Evolutionary conservation across 1,284 basidiomycete species (phyloP).

Genomic region (Sanghuangporus weigelae): DNA sequence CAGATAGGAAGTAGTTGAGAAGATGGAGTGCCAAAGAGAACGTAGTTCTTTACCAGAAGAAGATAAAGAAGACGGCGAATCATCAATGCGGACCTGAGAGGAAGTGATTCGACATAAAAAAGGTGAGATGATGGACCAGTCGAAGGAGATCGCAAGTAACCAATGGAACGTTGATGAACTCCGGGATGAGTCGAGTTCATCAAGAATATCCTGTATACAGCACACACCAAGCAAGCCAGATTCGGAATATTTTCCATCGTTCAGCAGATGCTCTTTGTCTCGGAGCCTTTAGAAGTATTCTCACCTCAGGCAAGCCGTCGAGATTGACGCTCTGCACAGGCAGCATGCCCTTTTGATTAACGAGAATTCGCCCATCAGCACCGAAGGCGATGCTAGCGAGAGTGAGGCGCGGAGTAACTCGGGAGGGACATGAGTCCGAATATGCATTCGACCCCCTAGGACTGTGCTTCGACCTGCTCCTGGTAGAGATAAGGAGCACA

Average conservation of each 20-base stretch:
- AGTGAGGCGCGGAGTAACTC: not conserved
- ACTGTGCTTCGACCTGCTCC: not conserved
- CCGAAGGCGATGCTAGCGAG: constrained; percentile 14
- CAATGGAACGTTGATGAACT: constrained; percentile 8
- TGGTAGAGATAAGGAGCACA: not conserved
- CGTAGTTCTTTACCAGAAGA: constrained; percentile 3
- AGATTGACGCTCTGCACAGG: constrained; percentile 13
- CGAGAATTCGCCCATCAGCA: constrained; percentile 15
- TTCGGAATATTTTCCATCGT: not conserved
- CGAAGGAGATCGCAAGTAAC: constrained; percentile 15
- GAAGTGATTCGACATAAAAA: constrained; percentile 3
- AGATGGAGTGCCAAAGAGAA: not conserved
- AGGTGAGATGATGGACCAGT: constrained; percentile 12
- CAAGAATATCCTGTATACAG: constrained; percentile 9
- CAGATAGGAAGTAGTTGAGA: not conserved
- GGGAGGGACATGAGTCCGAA: not conserved
- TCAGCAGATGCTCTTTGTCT: not conserved
- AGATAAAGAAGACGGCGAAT: not conserved
- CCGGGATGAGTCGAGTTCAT: constrained; percentile 6
- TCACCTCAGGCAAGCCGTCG: constrained; percentile 11
- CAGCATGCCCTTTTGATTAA: constrained; percentile 12
- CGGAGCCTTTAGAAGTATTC: not conserved
- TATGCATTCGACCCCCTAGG: too few relatives aligned
- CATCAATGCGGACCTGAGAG: too few relatives aligned
- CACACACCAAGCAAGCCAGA: not conserved